These are phyloP conservation scores for Dalbergia oliveri DNA, from an alignment of 306 rosid species.

Conservation along the genomic window DNA sequence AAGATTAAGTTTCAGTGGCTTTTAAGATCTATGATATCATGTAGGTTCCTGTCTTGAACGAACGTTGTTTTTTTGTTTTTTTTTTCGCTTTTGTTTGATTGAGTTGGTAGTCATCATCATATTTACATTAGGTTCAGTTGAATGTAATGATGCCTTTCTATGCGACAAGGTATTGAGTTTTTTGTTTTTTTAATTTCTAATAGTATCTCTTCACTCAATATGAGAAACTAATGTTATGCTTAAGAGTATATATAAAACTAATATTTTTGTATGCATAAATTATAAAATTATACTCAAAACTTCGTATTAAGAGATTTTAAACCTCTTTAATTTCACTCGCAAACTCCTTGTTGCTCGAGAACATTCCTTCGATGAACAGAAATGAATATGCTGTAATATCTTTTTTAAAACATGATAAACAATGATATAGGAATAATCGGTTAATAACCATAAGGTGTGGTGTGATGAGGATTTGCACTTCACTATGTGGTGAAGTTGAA, in stretches of 20 bases:
- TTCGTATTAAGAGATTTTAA: no score
- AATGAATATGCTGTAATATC: constrained; percentile 4
- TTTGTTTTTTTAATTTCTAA: no score
- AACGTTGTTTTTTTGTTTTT: background rate
- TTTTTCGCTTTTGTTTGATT: constrained; percentile 5
- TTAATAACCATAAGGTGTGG: no score
- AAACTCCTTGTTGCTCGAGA: background rate
- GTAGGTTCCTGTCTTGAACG: background rate
- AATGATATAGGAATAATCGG: background rate
- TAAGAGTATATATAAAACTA: no score
- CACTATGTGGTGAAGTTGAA: no score
- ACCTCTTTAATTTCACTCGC: no score
- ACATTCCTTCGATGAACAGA: constrained; percentile 33
- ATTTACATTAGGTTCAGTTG: constrained; percentile 10
- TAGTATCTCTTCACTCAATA: no score
- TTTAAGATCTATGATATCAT: constrained; percentile 17
- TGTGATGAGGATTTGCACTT: no score
- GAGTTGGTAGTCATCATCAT: constrained; percentile 37
- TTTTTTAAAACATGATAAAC: constrained; percentile 7
- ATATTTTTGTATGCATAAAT: no score
- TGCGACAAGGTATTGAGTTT: background rate
- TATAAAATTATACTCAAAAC: no score
- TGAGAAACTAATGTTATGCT: no score
- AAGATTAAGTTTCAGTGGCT: constrained; percentile 3
- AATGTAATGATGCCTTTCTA: constrained; percentile 38